Evolutionary conservation across 345 rosid species (phyloP).

Genomic region (Murraya paniculata): DNA sequence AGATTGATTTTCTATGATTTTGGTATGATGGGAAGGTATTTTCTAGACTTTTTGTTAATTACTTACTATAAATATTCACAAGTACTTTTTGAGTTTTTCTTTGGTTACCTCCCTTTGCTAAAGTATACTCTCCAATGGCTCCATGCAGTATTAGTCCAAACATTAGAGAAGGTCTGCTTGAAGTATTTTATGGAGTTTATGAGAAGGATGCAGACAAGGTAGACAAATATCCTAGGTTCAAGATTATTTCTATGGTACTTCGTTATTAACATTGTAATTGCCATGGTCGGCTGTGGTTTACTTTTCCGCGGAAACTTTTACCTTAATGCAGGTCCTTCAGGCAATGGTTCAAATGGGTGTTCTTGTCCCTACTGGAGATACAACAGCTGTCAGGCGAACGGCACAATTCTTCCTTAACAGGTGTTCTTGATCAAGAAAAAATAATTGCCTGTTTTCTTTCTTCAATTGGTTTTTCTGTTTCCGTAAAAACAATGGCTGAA

Average conservation of each 20-base stretch:
- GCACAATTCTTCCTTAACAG: constrained; percentile 93
- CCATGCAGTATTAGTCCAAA: constrained; percentile 82
- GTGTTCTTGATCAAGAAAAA: constrained; percentile 30
- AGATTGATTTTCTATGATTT: constrained; percentile 95
- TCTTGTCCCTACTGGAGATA: constrained; percentile 98
- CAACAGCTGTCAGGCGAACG: constrained; percentile 93
- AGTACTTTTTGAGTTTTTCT: constrained; percentile 5
- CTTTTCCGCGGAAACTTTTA: background rate
- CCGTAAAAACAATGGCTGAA: background rate
- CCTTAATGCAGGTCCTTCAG: constrained; percentile 62
- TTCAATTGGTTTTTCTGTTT: background rate
- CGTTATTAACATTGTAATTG: constrained; percentile 4
- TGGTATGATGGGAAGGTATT: constrained; percentile 99
- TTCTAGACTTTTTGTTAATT: constrained; percentile 14
- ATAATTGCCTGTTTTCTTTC: background rate
- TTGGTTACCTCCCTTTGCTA: constrained; percentile 15
- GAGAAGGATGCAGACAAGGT: constrained; percentile 98
- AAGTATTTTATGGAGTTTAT: constrained; percentile 84
- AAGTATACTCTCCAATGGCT: background rate
- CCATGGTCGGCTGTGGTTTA: constrained; percentile 1
- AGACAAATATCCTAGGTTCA: constrained; percentile 20
- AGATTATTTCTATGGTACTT: background rate
- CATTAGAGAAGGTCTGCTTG: constrained; percentile 92
- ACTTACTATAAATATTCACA: background rate
- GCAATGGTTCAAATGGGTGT: constrained; percentile 99